These are phyloP conservation scores for Auriscalpium orientale DNA, from an alignment of 768 basidiomycete genomes.

Conservation along the genomic window DNA sequence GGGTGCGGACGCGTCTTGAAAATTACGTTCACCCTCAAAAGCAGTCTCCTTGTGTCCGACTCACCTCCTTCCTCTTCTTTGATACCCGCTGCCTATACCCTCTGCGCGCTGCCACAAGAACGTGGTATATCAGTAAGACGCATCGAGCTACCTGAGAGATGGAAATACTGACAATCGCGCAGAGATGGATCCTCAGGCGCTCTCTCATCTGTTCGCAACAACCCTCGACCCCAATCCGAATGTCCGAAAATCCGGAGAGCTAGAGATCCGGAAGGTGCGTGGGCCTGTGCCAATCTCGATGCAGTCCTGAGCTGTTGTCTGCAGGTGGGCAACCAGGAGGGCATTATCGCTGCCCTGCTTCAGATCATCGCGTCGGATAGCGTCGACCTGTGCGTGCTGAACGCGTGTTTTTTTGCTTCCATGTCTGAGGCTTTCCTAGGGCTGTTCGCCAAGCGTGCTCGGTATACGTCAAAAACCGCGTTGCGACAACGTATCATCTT, in stretches of 20 bases:
- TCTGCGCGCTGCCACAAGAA: background rate
- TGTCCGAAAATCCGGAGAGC: slow-evolving; percentile 76
- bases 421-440: slow-evolving; percentile 29
- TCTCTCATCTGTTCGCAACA: slow-evolving; percentile 72
- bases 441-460: slow-evolving; percentile 79
- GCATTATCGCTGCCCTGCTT: slow-evolving; percentile 74
- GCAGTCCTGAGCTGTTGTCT: slow-evolving; percentile 7
- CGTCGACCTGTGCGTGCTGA: slow-evolving; percentile 61
- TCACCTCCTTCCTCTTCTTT: background rate
- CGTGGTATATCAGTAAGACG: background rate
- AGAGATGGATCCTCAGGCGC: slow-evolving; percentile 64
- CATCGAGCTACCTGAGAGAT: too few relatives aligned
- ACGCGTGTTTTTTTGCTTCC: slow-evolving; percentile 27
- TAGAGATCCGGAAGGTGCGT: slow-evolving; percentile 78
- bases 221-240: slow-evolving; percentile 83
- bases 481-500: slow-evolving; percentile 56
- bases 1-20: background rate
- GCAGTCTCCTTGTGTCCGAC: background rate
- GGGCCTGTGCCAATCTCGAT: background rate
- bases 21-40: background rate
- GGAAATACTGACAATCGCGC: background rate
- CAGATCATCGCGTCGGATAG: slow-evolving; percentile 78
- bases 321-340: slow-evolving; percentile 73
- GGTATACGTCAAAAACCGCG: slow-evolving; percentile 89
- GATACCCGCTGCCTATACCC: background rate